Conservation (phyloP, 768 basidiomycete genomes). For the Fomitopsis pulvina region DNA sequence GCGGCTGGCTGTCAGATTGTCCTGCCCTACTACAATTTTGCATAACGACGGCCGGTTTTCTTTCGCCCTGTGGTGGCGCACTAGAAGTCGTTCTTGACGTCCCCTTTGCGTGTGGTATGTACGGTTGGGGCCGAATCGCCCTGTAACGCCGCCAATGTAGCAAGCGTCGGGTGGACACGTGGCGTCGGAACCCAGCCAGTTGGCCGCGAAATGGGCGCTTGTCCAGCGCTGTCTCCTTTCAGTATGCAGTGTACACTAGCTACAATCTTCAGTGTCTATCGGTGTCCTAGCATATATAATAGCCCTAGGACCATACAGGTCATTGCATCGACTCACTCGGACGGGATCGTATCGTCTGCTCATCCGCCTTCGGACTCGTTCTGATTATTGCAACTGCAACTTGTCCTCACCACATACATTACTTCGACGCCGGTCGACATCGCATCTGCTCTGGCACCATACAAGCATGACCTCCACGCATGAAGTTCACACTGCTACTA, state of each 20-base stretch:
- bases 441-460: no score
- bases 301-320: no score
- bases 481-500: not conserved
- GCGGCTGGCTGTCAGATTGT: not conserved
- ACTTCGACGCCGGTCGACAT: no score
- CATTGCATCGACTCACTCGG: no score
- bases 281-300: not conserved
- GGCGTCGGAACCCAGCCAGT: no score
- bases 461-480: not conserved
- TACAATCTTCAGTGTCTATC: not conserved
- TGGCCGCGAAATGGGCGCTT: not conserved
- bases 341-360: no score
- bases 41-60: not conserved
- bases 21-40: not conserved
- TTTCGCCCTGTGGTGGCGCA: not conserved
- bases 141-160: not conserved
- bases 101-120: not conserved
- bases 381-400: no score
- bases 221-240: not conserved
- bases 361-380: no score
- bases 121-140: not conserved
- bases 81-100: not conserved
- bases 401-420: no score
- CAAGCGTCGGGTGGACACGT: no score
- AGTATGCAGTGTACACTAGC: not conserved